Evolutionary conservation across 441 rosid species (phyloP), one percentile per base, ranked within the genome.

Genomic region (Sinapis alba): DNA sequence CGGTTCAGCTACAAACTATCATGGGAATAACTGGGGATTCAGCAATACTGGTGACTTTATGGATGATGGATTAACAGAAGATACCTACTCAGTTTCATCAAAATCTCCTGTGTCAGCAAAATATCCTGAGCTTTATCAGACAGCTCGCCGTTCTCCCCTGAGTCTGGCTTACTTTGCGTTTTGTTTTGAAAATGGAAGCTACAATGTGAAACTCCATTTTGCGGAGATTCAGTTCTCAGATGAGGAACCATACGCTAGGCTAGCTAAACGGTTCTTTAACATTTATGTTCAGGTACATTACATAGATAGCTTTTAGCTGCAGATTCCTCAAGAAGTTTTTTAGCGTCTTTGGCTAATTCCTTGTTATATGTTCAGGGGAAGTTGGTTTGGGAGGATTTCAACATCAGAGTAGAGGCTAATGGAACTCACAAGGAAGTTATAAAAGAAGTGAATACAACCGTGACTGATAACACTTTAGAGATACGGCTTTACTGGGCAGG

Each of bases 21-120:
- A 69, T n/a, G 38, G 26, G 0, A 7, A 11, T 64, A 56, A 72
- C 24, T 88, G 93, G 93, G 90, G 84, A 84, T 74, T 80, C n/a
- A 86, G 90, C 47, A 83, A 71, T 72, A 82, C 88, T 1, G 93
- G 93, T 56, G 83, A 82, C 78, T 88, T 81, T 79, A 73, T 80
- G 80, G 88, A 85, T 71, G 81, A 81, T 24, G 13, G 7, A 3
- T 1, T 5, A n/a, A 18, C 60, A 0, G 47, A 51, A 9, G 83
- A 71, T 62, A 71, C 38, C 26, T 77, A 58, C 43, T 5, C 68
- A 27, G 18, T 81, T 69, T 54, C 68, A 65, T 30, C 79, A 58
- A 34, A 45, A 54, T 16, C 73, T 62, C 1, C 0, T 5, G 75
- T 81, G 10, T 36, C 78, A 45, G 77, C 65, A 9, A 68, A 36